These are phyloP conservation scores for Fraxinus latifolia DNA, from an alignment of 305 asterid species.

Conservation along the genomic window DNA sequence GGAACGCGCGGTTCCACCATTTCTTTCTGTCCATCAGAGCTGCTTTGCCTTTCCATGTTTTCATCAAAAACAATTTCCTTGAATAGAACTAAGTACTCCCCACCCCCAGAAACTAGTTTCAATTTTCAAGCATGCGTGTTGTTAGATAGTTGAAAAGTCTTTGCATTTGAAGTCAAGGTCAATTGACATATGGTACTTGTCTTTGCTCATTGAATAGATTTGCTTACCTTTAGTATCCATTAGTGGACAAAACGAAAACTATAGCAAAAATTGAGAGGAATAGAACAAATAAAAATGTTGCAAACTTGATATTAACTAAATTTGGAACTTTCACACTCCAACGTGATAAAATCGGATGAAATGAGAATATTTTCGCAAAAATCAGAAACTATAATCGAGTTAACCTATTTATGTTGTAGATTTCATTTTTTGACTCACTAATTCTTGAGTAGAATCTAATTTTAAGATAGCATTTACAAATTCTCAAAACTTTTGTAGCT, in stretches of 20 bases:
- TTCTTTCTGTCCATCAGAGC: conserved; percentile 19
- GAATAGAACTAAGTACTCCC: neutral
- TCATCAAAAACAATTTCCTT: neutral
- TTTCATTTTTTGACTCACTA: neutral
- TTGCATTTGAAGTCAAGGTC: conserved; percentile 14
- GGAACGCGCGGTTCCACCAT: neutral
- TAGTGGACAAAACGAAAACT: neutral
- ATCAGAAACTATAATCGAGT: neutral
- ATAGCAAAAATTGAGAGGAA: neutral
- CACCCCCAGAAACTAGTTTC: neutral
- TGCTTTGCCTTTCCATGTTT: neutral
- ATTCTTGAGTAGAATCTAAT: neutral
- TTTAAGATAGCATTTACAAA: neutral
- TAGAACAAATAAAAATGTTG: neutral
- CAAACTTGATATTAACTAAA: neutral
- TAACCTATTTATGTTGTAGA: neutral
- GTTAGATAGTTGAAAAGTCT: neutral
- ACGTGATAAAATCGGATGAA: neutral
- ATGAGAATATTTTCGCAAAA: neutral
- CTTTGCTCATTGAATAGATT: neutral
- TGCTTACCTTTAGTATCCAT: neutral
- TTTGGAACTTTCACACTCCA: neutral
- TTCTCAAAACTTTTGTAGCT: neutral
- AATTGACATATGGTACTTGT: neutral
- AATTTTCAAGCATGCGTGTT: neutral